phyloP scores from a whole-genome alignment of 208 protist genomes.

The Leishmania tarentolae region DNA sequence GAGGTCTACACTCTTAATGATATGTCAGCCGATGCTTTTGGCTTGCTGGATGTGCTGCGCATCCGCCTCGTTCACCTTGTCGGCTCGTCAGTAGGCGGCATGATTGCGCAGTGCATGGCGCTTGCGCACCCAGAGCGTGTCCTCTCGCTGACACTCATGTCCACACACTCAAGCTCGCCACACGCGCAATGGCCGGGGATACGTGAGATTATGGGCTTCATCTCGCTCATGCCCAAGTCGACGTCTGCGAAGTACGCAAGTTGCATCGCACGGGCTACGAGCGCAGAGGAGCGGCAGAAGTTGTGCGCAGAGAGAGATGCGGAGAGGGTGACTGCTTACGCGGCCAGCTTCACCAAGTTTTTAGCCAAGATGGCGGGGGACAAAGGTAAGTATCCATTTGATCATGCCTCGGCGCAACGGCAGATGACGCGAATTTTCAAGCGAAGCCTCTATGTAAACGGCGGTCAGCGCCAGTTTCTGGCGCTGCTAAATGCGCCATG shows the following conservation, averaged over 20 bases:
- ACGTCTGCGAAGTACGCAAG: slow-evolving; percentile 34
- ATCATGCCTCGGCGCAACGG: slow-evolving; percentile 23
- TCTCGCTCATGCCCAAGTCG: slow-evolving; percentile 38
- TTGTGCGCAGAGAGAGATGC: slow-evolving; percentile 34
- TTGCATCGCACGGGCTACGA: slow-evolving; percentile 30
- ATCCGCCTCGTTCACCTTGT: slow-evolving; percentile 52
- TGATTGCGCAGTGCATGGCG: slow-evolving; percentile 69
- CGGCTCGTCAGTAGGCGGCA: slow-evolving; percentile 73
- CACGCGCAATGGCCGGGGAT: slow-evolving; percentile 44
- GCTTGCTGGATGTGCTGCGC: slow-evolving; percentile 55
- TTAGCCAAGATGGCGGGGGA: slow-evolving; percentile 43
- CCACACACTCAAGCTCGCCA: slow-evolving; percentile 40
- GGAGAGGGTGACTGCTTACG: slow-evolving; percentile 38
- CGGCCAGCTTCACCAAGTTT: slow-evolving; percentile 36
- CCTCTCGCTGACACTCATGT: slow-evolving; percentile 47
- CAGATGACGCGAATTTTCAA: slow-evolving; percentile 49
- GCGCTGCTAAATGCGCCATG: slow-evolving; percentile 52
- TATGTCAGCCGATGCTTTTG: slow-evolving; percentile 66
- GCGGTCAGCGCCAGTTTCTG: slow-evolving; percentile 55
- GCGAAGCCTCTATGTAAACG: slow-evolving; percentile 50
- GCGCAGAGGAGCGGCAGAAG: slow-evolving; percentile 29
- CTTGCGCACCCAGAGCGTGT: slow-evolving; percentile 53
- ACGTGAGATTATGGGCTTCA: slow-evolving; percentile 44
- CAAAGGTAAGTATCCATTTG: slow-evolving; percentile 41
- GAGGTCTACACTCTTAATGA: slow-evolving; percentile 58